Base-by-base conservation (phyloP, 306 rosid genomes). In the Malus orientalis region DNA sequence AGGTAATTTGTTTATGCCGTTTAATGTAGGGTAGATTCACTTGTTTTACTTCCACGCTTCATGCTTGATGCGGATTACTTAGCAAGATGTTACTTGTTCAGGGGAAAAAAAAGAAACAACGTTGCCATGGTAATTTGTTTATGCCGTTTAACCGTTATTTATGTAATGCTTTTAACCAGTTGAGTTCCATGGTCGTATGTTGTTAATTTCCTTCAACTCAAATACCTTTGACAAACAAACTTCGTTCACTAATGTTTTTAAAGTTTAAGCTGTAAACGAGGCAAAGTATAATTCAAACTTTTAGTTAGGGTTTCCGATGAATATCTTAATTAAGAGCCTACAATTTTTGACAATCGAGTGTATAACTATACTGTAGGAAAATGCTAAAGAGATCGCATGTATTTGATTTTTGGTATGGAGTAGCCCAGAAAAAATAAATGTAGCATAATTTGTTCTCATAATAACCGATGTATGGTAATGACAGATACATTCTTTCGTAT, bases 1-100 rank as follows among this genome's bases (percentile, higher is more conserved):
- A 71, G 79, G 85, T 70, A 59, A 69, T 32, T 57, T 29, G 38
- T 25, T 74, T 59, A 5, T 38, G 73, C 54, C 2, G 2, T 62
- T 40, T 68, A 47, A 49, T 32, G 16, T 65, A 6, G 16, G 18
- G 55, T 15, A 16, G 16, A 36, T 16, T 8, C 12, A 7, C 11
- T 18, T 64, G 25, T 33, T 66, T 66, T 36, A 15, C 15, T 36
- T 36, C 2, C 7, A 3, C 8, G 22, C 14, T 33, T 36, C 2
- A 3, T 66, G 49, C 5, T 20, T 36, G 11, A 20, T 3, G 6
- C 27, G 4, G 70, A 33, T 66, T 36, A 8, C 49, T 19, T 36
- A 36, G 29, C 51, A 66, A 66, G 47, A n/a, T 36, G 16, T 36
- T 66, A 66, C 70, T 36, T 19, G 4, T 66, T 33, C 70, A 11